A percentile compares a stretch with the other conserved stretches of the same genome.
Evolutionary conservation across 768 basidiomycete species (phyloP).

Genomic region (Pleurotus tuoliensis): DNA sequence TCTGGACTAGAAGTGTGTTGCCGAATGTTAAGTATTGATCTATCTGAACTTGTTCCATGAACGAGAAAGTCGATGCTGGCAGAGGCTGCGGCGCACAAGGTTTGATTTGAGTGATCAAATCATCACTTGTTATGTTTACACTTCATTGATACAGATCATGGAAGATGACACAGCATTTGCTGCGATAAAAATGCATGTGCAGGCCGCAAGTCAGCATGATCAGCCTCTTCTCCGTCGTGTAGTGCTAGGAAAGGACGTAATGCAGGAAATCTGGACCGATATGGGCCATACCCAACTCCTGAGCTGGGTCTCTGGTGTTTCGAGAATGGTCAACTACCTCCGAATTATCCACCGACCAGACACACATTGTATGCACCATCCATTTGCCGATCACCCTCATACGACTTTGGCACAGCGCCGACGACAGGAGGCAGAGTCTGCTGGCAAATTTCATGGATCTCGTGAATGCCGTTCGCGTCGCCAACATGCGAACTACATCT

Average conservation of each 20-base stretch:
- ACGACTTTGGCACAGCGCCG: conserved; percentile 16
- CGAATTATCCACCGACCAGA: conserved; percentile 24
- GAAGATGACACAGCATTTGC: not conserved
- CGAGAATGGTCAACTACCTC: conserved; percentile 23
- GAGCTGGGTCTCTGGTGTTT: conserved; percentile 25
- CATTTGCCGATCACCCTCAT: conserved; percentile 25
- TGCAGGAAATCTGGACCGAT: conserved; percentile 23
- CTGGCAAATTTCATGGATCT: conserved; percentile 25
- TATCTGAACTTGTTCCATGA: not conserved
- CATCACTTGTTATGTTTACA: not conserved
- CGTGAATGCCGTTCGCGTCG: conserved; percentile 19
- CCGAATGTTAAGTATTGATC: no score
- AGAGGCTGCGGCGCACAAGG: not conserved
- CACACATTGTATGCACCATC: conserved; percentile 22
- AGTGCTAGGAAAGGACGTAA: conserved; percentile 26
- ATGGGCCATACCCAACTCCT: conserved; percentile 24
- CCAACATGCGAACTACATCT: conserved; percentile 17
- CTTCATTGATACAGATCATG: not conserved
- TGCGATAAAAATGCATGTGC: conserved; percentile 5
- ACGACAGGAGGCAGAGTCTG: conserved; percentile 14
- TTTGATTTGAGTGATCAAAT: not conserved
- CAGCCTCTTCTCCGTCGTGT: not conserved
- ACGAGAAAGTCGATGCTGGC: not conserved
- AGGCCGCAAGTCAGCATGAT: not conserved
- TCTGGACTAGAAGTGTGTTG: no score